Percentiles rank a stretch among this genome's conserved stretches.
phyloP scores from a whole-genome alignment of 2,329 filamentous ascomycete species.

The Arthrobotrys conoides region DNA sequence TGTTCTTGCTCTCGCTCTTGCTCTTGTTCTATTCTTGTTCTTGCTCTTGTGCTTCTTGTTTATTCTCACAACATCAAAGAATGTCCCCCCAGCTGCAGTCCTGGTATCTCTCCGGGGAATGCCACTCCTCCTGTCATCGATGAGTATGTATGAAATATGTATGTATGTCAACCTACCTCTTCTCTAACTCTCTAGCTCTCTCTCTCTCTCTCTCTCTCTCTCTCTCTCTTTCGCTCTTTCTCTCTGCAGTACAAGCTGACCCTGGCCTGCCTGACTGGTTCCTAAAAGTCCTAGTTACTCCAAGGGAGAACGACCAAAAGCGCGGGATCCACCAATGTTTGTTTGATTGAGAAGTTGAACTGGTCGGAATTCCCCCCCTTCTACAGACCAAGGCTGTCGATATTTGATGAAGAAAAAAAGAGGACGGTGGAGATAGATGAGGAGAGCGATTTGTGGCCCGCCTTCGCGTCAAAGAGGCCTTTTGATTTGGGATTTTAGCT shows the following conservation, averaged over 20 bases:
- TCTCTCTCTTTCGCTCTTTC: background rate
- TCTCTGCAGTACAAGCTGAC: conserved; percentile 27
- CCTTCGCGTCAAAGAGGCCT: conserved; percentile 17
- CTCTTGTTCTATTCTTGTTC: background rate
- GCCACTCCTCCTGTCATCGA: conserved; percentile 1
- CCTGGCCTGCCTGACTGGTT: background rate
- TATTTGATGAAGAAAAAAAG: background rate
- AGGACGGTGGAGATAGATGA: background rate
- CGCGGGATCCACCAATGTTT: conserved; percentile 12
- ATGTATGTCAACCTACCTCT: conserved; percentile 5
- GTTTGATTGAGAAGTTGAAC: conserved; percentile 3
- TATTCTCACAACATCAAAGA: conserved; percentile 5
- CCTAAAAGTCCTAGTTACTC: conserved; percentile 8
- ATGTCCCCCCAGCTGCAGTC: background rate
- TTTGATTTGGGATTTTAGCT: conserved; percentile 31
- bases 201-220: background rate
- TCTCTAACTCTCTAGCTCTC: background rate
- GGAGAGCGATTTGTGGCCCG: conserved; percentile 9
- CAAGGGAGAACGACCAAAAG: background rate
- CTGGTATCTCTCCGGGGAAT: conserved; percentile 5
- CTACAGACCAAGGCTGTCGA: background rate
- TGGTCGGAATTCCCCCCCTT: background rate
- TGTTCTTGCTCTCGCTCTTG: background rate
- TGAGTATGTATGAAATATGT: background rate
- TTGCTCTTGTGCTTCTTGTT: too few species aligned